Evolutionary conservation across 1,284 basidiomycete genomes (phyloP).

Genomic region (Rhodotorula glutinis): DNA sequence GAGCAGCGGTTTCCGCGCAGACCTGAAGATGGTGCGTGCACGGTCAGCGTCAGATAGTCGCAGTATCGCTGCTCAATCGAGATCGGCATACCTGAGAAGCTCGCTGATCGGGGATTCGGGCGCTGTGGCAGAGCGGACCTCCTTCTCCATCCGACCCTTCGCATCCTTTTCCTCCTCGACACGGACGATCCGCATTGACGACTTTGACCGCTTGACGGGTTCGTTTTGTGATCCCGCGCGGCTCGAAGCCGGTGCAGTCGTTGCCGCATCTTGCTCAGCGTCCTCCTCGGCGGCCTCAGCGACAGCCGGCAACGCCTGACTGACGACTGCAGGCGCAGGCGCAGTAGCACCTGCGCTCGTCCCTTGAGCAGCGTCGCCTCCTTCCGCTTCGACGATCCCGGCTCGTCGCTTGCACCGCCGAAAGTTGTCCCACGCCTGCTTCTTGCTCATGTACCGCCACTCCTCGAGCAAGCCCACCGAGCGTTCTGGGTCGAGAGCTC

Average conservation of each 20-base stretch:
- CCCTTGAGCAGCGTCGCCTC: not conserved
- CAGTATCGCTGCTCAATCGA: not conserved
- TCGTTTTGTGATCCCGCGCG: not conserved
- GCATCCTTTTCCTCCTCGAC: constrained; percentile 43
- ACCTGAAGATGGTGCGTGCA: not conserved
- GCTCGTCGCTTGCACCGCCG: constrained; percentile 14
- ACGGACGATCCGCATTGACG: constrained; percentile 22
- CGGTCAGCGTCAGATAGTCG: too few relatives aligned
- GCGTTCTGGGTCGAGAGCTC: constrained; percentile 56
- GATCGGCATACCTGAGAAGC: constrained; percentile 57
- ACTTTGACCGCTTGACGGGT: not conserved
- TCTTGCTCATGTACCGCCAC: constrained; percentile 24
- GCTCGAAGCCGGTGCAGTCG: not conserved
- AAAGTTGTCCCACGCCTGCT: constrained; percentile 47
- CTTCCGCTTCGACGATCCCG: constrained; percentile 25
- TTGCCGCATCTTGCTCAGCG: not conserved
- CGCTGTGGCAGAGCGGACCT: constrained; percentile 91
- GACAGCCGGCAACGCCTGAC: constrained; percentile 29
- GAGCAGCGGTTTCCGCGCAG: constrained; percentile 6
- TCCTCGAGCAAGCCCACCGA: constrained; percentile 18
- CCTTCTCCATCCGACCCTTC: constrained; percentile 62
- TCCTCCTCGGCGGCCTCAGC: constrained; percentile 28
- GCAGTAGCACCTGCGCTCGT: constrained; percentile 9
- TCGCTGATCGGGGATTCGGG: constrained; percentile 93
- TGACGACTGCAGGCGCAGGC: constrained; percentile 1